Conservation (phyloP, 2,329 filamentous ascomycete genomes). For the Microsporum ferrugineum region DNA sequence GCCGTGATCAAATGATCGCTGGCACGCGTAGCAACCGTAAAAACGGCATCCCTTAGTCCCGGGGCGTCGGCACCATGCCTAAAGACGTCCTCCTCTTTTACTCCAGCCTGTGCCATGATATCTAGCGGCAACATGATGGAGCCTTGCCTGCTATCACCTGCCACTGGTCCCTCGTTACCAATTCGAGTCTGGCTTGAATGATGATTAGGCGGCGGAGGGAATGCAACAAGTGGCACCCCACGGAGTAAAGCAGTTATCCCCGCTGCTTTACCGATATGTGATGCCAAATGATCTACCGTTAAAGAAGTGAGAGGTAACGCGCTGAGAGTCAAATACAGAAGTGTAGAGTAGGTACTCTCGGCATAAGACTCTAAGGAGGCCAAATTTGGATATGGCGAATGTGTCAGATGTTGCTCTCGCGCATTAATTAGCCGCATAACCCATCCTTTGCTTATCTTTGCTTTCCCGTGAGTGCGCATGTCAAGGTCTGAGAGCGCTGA, state of each 20-base stretch:
- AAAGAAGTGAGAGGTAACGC: slow-evolving; percentile 68
- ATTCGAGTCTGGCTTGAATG: slow-evolving; percentile 40
- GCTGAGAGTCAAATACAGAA: slow-evolving; percentile 79
- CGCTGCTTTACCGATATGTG: slow-evolving; percentile 86
- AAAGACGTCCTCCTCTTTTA: slow-evolving; percentile 83
- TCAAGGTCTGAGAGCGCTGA: slow-evolving; percentile 53
- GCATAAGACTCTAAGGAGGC: slow-evolving; percentile 73
- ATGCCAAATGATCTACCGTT: slow-evolving; percentile 82
- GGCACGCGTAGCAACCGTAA: slow-evolving; percentile 80
- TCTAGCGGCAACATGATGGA: slow-evolving; percentile 74
- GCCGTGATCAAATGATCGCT: slow-evolving; percentile 94
- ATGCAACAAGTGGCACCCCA: slow-evolving; percentile 77
- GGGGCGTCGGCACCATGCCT: slow-evolving; percentile 64
- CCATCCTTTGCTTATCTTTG: slow-evolving; percentile 57
- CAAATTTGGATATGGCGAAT: slow-evolving; percentile 66
- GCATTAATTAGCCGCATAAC: slow-evolving; percentile 66
- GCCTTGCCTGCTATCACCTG: slow-evolving; percentile 41
- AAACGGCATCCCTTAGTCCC: slow-evolving; percentile 79
- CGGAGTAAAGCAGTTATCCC: slow-evolving; percentile 80
- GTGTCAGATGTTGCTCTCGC: slow-evolving; percentile 70
- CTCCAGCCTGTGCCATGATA: slow-evolving; percentile 68
- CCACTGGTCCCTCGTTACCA: slow-evolving; percentile 25
- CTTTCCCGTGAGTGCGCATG: slow-evolving; percentile 35
- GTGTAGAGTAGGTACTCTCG: slow-evolving; percentile 86
- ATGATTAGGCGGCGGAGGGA: slow-evolving; percentile 52